Evolutionary conservation across 148 eudicot genomes (phyloP), one percentile per base, ranked within the genome.

Genomic region (Cornus kousa): DNA sequence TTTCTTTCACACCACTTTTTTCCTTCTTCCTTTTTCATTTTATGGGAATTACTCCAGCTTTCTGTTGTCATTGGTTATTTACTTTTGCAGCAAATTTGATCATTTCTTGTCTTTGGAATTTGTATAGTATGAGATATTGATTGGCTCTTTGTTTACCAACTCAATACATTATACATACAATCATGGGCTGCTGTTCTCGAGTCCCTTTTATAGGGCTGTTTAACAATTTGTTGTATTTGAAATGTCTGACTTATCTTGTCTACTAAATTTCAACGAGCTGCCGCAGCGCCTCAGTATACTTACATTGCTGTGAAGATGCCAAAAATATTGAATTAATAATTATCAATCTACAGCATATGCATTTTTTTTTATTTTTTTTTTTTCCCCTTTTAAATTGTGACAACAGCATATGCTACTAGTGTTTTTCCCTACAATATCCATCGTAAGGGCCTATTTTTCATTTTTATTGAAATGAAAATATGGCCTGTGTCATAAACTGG

Each of bases 401-500:
- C 14, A 16, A 46, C 33, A 24, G 20, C 81, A 62, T 62, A 20
- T n/a, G 22, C 22, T 7, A 62, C 66, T 20, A 62, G 24, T 62
- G 23, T n/a, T 8, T 62, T 60, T 62, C 19, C 23, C 66, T 20
- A 43, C 48, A 43, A 43, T 43, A 43, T 64, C 32, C 46, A 66
- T 43, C 10, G 17, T 23, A 39, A 33, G 50, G 55, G 68, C 68
- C 23, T 39, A 14, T 70, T 57, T 48, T 19, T 9, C 23, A 46
- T 70, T 7, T 65, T 74, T 70, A 10, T 62, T 69, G 31, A 60
- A 31, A 8, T 31, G 22, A 48, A n/a, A 67, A 39, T 35, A 1
- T 75, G 70, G 46, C 28, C 66, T 53, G 0, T 79, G 89, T 90
- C 84, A 90, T 82, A 83, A 89, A 79, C 83, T 68, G 5, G 91